Conservation (phyloP, 2,329 filamentous ascomycete genomes). For the Alternaria triticina region DNA sequence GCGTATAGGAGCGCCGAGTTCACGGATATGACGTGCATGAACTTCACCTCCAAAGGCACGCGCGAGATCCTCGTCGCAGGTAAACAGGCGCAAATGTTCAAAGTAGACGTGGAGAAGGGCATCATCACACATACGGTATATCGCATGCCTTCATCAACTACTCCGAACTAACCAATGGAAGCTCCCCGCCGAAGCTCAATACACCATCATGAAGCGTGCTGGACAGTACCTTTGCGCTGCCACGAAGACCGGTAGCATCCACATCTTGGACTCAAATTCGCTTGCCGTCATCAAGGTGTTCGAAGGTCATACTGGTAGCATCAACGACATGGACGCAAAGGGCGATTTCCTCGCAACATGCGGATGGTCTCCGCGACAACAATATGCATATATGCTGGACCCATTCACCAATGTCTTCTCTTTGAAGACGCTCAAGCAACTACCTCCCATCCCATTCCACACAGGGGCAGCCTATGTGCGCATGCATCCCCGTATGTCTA, state of each 20-base stretch:
- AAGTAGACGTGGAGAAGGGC: slow-evolving; percentile 67
- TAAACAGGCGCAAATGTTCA: slow-evolving; percentile 84
- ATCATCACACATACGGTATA: slow-evolving; percentile 50
- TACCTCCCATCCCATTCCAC: slow-evolving; percentile 90
- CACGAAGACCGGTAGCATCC: slow-evolving; percentile 79
- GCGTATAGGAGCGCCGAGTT: slow-evolving; percentile 71
- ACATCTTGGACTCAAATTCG: slow-evolving; percentile 81
- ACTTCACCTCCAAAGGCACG: slow-evolving; percentile 85
- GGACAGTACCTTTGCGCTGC: slow-evolving; percentile 89
- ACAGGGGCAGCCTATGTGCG: slow-evolving; percentile 92
- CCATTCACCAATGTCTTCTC: slow-evolving; percentile 96
- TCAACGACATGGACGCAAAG: slow-evolving; percentile 97
- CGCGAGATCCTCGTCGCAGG: slow-evolving; percentile 87
- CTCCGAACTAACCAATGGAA: slow-evolving; percentile 42
- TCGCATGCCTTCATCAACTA: background rate
- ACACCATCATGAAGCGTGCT: slow-evolving; percentile 89
- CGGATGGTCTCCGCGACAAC: slow-evolving; percentile 84
- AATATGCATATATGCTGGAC: slow-evolving; percentile 82
- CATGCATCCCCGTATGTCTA: slow-evolving; percentile 95
- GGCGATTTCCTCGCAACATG: slow-evolving; percentile 96
- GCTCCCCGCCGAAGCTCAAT: slow-evolving; percentile 75
- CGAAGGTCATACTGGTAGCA: slow-evolving; percentile 85
- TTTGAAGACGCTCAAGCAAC: slow-evolving; percentile 84
- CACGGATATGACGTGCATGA: slow-evolving; percentile 91
- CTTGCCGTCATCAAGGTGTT: slow-evolving; percentile 84